Conservation (phyloP, 768 basidiomycete species). For the Leccinum pellstonianum region DNA sequence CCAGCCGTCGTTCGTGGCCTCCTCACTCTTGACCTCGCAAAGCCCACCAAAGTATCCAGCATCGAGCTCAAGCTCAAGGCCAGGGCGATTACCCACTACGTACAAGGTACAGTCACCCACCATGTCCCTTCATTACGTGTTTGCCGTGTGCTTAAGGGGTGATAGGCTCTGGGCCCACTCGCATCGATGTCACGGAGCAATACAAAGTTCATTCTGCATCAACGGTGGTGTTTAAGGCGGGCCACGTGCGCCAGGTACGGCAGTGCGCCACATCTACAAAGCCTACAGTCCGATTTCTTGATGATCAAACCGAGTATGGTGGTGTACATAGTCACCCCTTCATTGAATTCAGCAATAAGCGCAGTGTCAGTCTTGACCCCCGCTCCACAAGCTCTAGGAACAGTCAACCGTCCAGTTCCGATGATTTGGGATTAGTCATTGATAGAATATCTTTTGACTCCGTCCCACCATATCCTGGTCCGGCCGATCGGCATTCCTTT, state of each 20-base stretch:
- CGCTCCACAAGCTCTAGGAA: neutral
- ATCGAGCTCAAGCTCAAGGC: slow-evolving; percentile 82
- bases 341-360: neutral
- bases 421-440: slow-evolving; percentile 2
- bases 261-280: slow-evolving; percentile 15
- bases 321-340: neutral
- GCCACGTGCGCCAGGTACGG: slow-evolving; percentile 33
- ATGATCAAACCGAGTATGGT: neutral
- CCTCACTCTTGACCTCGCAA: slow-evolving; percentile 60
- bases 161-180: slow-evolving; percentile 63
- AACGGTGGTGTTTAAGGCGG: slow-evolving; percentile 71
- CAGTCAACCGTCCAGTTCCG: slow-evolving; percentile 11
- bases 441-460: slow-evolving; percentile 12
- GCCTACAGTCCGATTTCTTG: slow-evolving; percentile 17
- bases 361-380: slow-evolving; percentile 15
- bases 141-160: neutral
- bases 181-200: slow-evolving; percentile 77
- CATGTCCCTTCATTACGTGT: neutral
- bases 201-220: slow-evolving; percentile 70
- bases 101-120: slow-evolving; percentile 63
- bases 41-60: slow-evolving; percentile 82
- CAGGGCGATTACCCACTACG: slow-evolving; percentile 71
- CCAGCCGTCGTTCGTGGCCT: slow-evolving; percentile 66
- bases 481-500: neutral
- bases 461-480: slow-evolving; percentile 35